Evolutionary conservation across 805 yeast genomes (phyloP).

Genomic region (Myxozyma geophila): DNA sequence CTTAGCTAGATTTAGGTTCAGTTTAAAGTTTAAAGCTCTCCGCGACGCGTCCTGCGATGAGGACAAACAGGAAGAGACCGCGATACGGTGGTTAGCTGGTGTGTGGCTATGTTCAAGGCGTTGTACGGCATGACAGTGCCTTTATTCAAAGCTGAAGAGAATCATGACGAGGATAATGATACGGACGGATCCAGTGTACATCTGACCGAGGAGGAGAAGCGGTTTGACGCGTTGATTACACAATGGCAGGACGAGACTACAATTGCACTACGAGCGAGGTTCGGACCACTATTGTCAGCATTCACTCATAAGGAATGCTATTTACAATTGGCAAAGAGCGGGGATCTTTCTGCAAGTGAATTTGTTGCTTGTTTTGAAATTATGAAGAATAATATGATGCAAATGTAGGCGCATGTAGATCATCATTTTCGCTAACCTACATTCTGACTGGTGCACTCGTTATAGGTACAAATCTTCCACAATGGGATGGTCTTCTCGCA

Average conservation of each 20-base stretch:
- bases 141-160: neutral
- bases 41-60: neutral
- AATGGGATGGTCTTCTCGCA: conserved; percentile 33
- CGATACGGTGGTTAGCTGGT: neutral
- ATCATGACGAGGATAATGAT: neutral
- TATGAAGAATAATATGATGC: conserved; percentile 30
- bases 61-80: neutral
- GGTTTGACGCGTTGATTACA: conserved; percentile 5
- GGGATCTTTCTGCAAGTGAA: conserved; percentile 19
- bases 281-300: neutral
- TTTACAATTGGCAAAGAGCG: conserved; percentile 3
- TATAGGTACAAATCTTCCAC: conserved; percentile 29
- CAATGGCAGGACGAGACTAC: neutral
- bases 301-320: neutral
- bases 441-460: neutral
- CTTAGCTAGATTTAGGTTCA: neutral
- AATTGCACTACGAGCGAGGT: neutral
- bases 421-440: neutral
- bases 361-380: conserved; percentile 30
- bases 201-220: conserved; percentile 1
- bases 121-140: neutral
- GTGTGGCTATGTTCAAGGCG: neutral
- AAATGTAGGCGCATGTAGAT: conserved; percentile 17
- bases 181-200: neutral
- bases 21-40: conserved; percentile 1